Evolutionary conservation across 345 rosid species (phyloP), one percentile per base, ranked within the genome.

Genomic region (Eutrema japonicum): DNA sequence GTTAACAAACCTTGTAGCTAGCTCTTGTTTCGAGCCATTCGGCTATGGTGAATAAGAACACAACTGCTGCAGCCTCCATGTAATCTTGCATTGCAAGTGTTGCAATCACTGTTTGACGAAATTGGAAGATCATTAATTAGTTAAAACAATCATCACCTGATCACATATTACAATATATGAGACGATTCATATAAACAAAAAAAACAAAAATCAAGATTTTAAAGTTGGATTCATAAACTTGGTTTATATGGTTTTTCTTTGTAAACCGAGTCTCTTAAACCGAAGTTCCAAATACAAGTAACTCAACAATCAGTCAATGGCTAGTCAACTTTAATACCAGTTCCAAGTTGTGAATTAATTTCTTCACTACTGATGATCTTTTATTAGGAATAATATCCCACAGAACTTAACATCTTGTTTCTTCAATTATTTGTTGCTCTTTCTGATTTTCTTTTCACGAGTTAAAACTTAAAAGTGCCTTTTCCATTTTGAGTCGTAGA

Each of bases 1-100:
- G 54, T 10, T 3, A 45, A 59, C 66, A 29, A 73, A 90, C 97
- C 96, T 87, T 95, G 82, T 89, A 89, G 87, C 97, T 78, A 73
- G 99, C 97, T 71, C 92, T 87, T 36, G 96, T 75, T 59, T 95
- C 93, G 10, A 95, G 96, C 99, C 99, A 95, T 50, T 87, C 89
- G 0, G 96, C 88, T 70, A 84, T 82, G 52, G 92, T 82, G 83
- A 92, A 92, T 54, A 95, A 82, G 75, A 95, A 95, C 51, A 95
- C 93, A 55, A 92, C 89, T 46, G 92, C 76, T 57, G 83, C 99
- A 8, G 99, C 93, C 83, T 95, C 99, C 33, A 75, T 57, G 74
- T 66, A 95, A 75, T 95, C 97, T 41, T 70, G 22, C 96, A 95
- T 74, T 8, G 93, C 92, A 47, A 95, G 78, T 57, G 96, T 92